These are phyloP conservation scores for Allomyces arbusculus DNA, from an alignment of 192 early-diverging fungal genomes.

Conservation along the genomic window DNA sequence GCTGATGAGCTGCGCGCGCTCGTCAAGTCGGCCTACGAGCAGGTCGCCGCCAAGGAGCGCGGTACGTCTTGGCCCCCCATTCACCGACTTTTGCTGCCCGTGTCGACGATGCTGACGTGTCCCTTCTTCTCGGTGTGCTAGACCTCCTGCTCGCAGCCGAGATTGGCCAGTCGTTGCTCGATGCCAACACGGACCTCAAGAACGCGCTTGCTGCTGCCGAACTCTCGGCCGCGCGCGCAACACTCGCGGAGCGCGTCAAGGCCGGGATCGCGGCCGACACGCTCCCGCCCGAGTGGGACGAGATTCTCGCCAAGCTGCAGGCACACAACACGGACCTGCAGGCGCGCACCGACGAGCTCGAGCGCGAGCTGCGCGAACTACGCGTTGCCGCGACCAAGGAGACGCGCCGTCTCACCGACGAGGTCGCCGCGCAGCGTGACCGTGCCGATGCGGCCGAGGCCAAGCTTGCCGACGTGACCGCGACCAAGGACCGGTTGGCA, in stretches of 20 bases:
- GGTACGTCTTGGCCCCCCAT: background rate
- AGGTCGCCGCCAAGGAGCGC: background rate
- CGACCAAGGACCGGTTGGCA: conserved; percentile 1
- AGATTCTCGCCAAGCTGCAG: conserved; percentile 2
- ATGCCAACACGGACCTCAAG: conserved; percentile 7
- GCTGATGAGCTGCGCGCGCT: background rate
- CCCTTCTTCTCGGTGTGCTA: background rate
- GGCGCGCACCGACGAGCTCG: background rate
- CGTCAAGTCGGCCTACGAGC: background rate
- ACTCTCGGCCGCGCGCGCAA: background rate
- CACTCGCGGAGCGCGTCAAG: background rate
- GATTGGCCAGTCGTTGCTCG: conserved; percentile 11
- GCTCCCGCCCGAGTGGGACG: conserved; percentile 1
- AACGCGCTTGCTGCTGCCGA: conserved; percentile 1
- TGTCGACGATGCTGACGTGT: background rate
- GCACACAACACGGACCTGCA: conserved; percentile 3
- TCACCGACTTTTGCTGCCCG: too few species aligned
- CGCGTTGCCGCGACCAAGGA: background rate
- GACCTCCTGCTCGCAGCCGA: conserved; percentile 11
- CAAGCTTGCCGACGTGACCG: conserved; percentile 2
- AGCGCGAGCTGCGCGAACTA: conserved; percentile 1
- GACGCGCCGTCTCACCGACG: background rate
- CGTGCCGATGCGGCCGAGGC: background rate
- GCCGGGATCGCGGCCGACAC: background rate
- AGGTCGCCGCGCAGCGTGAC: background rate